Percentiles rank a stretch among this genome's conserved stretches.
Conservation (phyloP, 768 basidiomycete genomes). For the Suillus alpinus region DNA sequence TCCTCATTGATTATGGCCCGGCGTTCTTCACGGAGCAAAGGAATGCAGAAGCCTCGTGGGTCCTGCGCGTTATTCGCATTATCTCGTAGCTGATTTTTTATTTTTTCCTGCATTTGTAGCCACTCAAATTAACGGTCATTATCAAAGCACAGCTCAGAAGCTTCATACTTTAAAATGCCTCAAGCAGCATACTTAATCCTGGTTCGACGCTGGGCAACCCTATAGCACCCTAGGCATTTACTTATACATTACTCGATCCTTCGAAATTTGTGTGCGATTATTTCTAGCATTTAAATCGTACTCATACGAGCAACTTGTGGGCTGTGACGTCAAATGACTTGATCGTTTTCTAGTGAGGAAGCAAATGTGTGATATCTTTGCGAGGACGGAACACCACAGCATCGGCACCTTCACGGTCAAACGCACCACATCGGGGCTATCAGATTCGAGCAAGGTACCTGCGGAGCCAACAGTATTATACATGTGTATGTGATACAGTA, state of each 20-base stretch:
- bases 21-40: slow-evolving; percentile 36
- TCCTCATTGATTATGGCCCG: slow-evolving; percentile 59
- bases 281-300: background rate
- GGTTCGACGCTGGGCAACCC: background rate
- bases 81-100: background rate
- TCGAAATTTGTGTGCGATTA: too few species aligned
- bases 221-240: background rate
- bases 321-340: too few species aligned
- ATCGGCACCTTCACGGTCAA: background rate
- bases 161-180: background rate
- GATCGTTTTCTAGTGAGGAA: too few species aligned
- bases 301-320: background rate
- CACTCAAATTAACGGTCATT: background rate
- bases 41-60: too few species aligned
- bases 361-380: too few species aligned
- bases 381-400: background rate
- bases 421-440: background rate
- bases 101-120: background rate
- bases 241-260: background rate
- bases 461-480: background rate
- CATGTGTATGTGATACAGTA: background rate
- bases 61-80: background rate
- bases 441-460: background rate
- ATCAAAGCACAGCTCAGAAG: background rate
- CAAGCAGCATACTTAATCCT: background rate